These are phyloP conservation scores for Mycena kentingensis DNA, from an alignment of 768 basidiomycete genomes.

Conservation along the genomic window DNA sequence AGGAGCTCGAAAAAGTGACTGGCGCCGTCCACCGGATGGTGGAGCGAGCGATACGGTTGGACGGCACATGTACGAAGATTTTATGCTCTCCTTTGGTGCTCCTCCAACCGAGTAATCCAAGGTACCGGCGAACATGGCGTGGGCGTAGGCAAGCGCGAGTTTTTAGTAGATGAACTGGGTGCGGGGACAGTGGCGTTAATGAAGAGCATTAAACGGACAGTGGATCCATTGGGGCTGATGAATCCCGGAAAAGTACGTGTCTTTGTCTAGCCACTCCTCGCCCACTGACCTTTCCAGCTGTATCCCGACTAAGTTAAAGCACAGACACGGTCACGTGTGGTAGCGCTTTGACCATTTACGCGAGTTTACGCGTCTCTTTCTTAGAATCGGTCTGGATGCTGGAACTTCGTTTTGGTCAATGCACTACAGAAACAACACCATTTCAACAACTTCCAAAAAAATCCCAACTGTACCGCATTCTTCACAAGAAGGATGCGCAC, in stretches of 20 bases:
- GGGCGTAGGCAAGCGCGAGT: slow-evolving; percentile 84
- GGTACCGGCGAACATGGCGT: slow-evolving; percentile 89
- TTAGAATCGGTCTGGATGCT: too few species aligned
- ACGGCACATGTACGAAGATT: slow-evolving; percentile 63
- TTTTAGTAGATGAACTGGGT: slow-evolving; percentile 82
- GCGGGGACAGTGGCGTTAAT: slow-evolving; percentile 80
- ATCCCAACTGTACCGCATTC: too few species aligned
- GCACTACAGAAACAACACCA: too few species aligned
- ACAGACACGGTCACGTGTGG: too few species aligned
- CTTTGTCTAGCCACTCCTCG: not conserved
- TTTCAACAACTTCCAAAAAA: too few species aligned
- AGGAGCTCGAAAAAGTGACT: slow-evolving; percentile 55
- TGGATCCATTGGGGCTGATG: slow-evolving; percentile 80
- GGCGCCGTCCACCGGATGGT: slow-evolving; percentile 71
- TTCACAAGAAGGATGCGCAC: not conserved
- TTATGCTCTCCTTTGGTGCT: not conserved
- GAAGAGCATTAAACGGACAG: slow-evolving; percentile 76
- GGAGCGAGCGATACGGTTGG: slow-evolving; percentile 68
- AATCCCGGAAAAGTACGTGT: slow-evolving; percentile 77
- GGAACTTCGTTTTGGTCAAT: too few species aligned
- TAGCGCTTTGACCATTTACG: too few species aligned
- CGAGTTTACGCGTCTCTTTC: too few species aligned
- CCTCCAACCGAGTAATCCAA: too few species aligned
- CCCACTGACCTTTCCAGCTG: slow-evolving; percentile 34
- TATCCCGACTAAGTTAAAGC: too few species aligned